These are phyloP conservation scores for Raffaelea albimanens DNA, from an alignment of 2,329 filamentous ascomycete genomes.

Conservation along the genomic window DNA sequence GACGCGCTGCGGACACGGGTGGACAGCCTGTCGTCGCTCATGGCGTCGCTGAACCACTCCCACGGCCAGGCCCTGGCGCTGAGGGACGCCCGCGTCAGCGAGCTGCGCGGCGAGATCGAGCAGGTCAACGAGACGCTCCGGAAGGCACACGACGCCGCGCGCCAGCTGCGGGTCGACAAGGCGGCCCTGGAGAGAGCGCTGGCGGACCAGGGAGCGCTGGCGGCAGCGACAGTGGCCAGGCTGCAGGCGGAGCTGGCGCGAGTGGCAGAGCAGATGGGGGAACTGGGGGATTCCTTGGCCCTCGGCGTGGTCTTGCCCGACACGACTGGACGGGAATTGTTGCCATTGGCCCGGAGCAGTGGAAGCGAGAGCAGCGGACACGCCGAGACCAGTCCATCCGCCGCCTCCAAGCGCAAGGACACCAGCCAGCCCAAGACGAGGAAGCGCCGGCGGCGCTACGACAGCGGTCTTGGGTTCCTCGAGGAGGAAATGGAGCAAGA, in stretches of 20 bases:
- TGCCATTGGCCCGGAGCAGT: too few relatives aligned
- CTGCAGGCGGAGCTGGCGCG: constrained; percentile 43
- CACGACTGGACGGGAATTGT: too few relatives aligned
- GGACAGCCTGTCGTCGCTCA: constrained; percentile 4
- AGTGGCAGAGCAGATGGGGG: constrained; percentile 36
- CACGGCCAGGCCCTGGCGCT: constrained; percentile 39
- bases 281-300: too few relatives aligned
- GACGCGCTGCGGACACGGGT: not conserved
- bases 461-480: constrained; percentile 46
- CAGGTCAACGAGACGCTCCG: constrained; percentile 34
- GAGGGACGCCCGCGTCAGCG: constrained; percentile 38
- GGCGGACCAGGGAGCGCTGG: constrained; percentile 28
- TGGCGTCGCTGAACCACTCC: constrained; percentile 24
- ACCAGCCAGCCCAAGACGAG: not conserved
- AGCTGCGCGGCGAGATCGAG: constrained; percentile 40
- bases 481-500: constrained; percentile 29
- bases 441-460: constrained; percentile 36
- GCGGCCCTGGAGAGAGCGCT: constrained; percentile 22
- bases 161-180: constrained; percentile 37
- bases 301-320: too few relatives aligned
- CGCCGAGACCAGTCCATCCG: constrained; percentile 8
- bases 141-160: constrained; percentile 35
- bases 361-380: constrained; percentile 9
- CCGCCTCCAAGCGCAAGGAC: constrained; percentile 3
- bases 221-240: constrained; percentile 34